These are phyloP conservation scores for Aspergillus sp. DNA, from an alignment of 2,329 filamentous ascomycete genomes.

Conservation along the genomic window DNA sequence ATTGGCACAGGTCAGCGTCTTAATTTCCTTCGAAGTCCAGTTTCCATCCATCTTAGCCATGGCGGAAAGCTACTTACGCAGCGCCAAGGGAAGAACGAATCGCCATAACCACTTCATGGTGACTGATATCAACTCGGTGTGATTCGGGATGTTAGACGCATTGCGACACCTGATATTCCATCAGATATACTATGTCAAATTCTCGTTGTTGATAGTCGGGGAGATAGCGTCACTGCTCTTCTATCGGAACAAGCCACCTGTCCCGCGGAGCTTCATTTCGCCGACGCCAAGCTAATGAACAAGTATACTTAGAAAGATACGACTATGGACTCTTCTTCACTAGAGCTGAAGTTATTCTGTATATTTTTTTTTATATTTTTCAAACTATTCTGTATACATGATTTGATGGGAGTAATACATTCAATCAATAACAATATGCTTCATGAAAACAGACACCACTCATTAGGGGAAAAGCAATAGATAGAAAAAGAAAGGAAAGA, in stretches of 20 bases:
- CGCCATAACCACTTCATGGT: constrained; percentile 31
- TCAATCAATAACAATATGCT: constrained; percentile 18
- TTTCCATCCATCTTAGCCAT: constrained; percentile 2
- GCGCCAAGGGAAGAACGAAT: constrained; percentile 25
- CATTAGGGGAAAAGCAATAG: neutral
- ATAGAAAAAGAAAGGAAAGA: constrained; percentile 5
- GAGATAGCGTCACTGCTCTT: neutral
- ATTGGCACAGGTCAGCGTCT: constrained; percentile 13
- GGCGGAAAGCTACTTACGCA: constrained; percentile 22
- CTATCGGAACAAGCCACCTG: constrained; percentile 29
- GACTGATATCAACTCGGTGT: constrained; percentile 15
- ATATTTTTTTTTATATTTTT: constrained; percentile 1
- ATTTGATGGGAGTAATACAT: constrained; percentile 19
- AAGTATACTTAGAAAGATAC: neutral
- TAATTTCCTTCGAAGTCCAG: constrained; percentile 1
- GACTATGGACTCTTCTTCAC: no score
- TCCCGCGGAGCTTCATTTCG: constrained; percentile 32
- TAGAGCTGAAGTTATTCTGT: neutral
- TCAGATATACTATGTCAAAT: constrained; percentile 5
- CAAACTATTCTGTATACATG: constrained; percentile 26
- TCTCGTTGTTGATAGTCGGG: neutral
- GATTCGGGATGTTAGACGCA: constrained; percentile 23
- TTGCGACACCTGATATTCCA: constrained; percentile 20
- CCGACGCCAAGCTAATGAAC: constrained; percentile 13
- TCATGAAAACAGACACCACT: constrained; percentile 18